phyloP scores from a whole-genome alignment of 306 rosid genomes.

The Fagus crenata region DNA sequence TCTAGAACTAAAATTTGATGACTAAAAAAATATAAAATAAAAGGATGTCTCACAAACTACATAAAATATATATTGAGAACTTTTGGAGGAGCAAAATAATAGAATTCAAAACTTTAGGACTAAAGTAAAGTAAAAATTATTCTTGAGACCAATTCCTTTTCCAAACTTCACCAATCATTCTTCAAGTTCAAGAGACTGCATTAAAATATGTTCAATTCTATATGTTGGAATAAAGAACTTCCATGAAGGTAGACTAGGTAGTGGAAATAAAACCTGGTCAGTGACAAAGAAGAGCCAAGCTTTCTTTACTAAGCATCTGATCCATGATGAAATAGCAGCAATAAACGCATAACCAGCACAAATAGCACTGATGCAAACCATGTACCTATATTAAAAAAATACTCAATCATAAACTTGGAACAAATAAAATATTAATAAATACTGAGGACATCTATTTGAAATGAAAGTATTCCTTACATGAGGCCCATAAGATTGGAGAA shows the following conservation, averaged over 20 bases:
- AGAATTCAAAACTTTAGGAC: too few relatives aligned
- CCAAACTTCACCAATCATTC: too few relatives aligned
- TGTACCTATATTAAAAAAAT: slow-evolving; percentile 52
- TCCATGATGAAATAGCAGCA: slow-evolving; percentile 58
- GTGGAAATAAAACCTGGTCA: slow-evolving; percentile 65
- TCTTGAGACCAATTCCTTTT: too few relatives aligned
- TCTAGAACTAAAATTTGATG: too few relatives aligned
- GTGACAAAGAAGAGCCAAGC: slow-evolving; percentile 82
- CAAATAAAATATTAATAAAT: neutral
- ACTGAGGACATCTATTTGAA: neutral
- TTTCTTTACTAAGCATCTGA: slow-evolving; percentile 45
- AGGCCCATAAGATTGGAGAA: slow-evolving; percentile 65
- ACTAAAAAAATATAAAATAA: too few relatives aligned
- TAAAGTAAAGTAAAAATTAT: too few relatives aligned
- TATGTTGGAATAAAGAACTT: neutral
- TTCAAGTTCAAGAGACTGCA: too few relatives aligned
- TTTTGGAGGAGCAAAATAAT: too few relatives aligned
- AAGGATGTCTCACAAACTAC: too few relatives aligned
- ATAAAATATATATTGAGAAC: too few relatives aligned
- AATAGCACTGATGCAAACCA: slow-evolving; percentile 67
- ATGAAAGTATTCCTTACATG: slow-evolving; percentile 45
- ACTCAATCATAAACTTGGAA: neutral
- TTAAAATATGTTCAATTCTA: neutral
- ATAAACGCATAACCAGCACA: slow-evolving; percentile 61
- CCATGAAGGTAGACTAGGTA: neutral